Evolutionary conservation across 257 asterid species (phyloP).

Genomic region (Solanum ossicruentum): DNA sequence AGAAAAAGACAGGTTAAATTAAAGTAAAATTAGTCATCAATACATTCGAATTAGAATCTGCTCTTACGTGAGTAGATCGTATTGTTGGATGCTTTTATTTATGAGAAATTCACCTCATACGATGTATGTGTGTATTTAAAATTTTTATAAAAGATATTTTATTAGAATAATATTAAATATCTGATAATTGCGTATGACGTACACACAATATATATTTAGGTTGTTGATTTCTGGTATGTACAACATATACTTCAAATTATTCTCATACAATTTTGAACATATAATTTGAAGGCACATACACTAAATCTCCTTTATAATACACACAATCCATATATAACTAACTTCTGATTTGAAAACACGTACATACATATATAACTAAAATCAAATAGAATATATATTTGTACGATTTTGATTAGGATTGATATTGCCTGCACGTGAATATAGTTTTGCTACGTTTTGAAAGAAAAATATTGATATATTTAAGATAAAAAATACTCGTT

Average conservation of each 20-base stretch:
- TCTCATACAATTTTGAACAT: too few species aligned
- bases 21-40: neutral
- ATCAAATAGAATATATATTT: fast-evolving
- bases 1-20: neutral
- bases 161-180: neutral
- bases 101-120: neutral
- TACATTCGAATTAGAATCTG: neutral
- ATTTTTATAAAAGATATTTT: neutral
- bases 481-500: too few species aligned
- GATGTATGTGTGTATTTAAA: neutral
- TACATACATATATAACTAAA: too few species aligned
- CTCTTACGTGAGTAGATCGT: neutral
- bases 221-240: too few species aligned
- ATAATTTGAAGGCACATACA: too few species aligned
- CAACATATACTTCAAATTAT: too few species aligned
- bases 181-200: neutral
- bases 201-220: neutral
- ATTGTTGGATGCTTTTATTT: neutral
- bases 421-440: too few species aligned
- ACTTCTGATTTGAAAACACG: neutral
- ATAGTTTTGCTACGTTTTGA: too few species aligned
- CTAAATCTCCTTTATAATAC: neutral
- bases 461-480: too few species aligned
- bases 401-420: too few species aligned
- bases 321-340: neutral